These are phyloP conservation scores for Lophium mytilinum DNA, from an alignment of 495 filamentous ascomycete genomes.

Conservation along the genomic window DNA sequence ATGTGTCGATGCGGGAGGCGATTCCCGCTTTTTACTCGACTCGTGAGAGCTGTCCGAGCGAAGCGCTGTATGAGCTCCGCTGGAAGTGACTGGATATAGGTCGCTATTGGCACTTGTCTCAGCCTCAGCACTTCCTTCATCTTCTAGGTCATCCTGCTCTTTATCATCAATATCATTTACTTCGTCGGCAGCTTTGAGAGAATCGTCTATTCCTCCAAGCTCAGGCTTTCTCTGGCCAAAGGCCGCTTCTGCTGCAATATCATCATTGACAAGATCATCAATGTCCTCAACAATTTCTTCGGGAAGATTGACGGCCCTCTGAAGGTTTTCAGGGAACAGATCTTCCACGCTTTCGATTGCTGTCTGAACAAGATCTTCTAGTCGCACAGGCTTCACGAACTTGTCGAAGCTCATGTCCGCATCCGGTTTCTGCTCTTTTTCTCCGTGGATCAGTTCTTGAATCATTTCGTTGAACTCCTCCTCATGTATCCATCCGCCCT, in stretches of 20 bases:
- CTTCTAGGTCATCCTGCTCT: not conserved
- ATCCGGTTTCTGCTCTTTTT: conserved; percentile 45
- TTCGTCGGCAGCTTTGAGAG: no score
- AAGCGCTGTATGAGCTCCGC: no score
- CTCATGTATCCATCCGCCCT: conserved; percentile 82
- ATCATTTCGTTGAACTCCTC: conserved; percentile 67
- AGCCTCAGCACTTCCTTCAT: conserved; percentile 1
- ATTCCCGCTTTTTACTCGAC: not conserved
- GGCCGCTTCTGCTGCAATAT: not conserved
- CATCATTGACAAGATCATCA: conserved; percentile 1
- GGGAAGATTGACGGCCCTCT: not conserved
- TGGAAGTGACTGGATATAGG: no score
- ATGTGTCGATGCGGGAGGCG: not conserved
- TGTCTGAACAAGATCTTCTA: conserved; percentile 59
- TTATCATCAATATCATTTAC: not conserved
- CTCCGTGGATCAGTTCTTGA: conserved; percentile 50
- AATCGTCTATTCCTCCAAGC: no score
- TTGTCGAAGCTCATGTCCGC: conserved; percentile 50
- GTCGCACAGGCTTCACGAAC: conserved; percentile 47
- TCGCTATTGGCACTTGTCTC: no score
- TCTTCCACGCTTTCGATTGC: conserved; percentile 77
- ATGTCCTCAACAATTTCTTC: not conserved
- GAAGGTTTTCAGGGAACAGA: conserved; percentile 62
- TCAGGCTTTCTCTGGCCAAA: not conserved
- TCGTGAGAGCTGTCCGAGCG: no score